Base-by-base conservation (phyloP, 805 yeast genomes). In the Hyphopichia homilentoma region DNA sequence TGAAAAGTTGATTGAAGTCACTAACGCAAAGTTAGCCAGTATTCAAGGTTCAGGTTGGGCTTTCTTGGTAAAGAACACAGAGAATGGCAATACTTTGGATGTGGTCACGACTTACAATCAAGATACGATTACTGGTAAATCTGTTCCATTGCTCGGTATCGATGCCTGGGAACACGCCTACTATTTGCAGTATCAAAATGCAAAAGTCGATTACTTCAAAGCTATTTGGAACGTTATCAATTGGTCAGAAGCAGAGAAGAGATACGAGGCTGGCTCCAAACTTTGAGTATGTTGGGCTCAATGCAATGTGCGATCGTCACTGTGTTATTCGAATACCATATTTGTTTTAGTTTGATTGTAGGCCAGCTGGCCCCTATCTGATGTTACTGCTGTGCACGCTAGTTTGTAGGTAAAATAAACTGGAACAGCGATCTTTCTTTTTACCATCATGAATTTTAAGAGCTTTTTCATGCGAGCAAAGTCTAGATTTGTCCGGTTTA, bases 1-100 rank as follows among this genome's bases (percentile, higher is more conserved):
- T 35, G 73, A 63, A 21, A 52, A 56, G 33, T 68, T 70, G 54
- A 62, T 63, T 46, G 45, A 57, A 3, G 35, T 63, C 33, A 65
- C 70, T 46, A 65, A 64, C 38, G 45, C 59, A 29, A 64, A 67
- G 48, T 58, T 70, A 44, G 68, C 73, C 15, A 68, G 70, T 12
- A 66, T 70, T 36, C 77, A 70, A 54, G 77, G 75, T 25, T 68
- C 75, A 2, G 77, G 77, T 13, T 70, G 77, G 77, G 75, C 74
- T 16, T 70, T 67, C 47, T 53, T 70, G 32, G 75, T 67, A 26
- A 66, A 67, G 50, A 68, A 69, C 47, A 63, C 58, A 44, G 65
- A 61, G 41, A 59, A 65, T 41, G 72, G 72, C 19, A 65, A 65
- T 33, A 37, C 36, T 9, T 52, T 70, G 44, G 75, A 68, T 29